These are phyloP conservation scores for Aquilaria sinensis DNA, from an alignment of 345 rosid species.

Conservation along the genomic window DNA sequence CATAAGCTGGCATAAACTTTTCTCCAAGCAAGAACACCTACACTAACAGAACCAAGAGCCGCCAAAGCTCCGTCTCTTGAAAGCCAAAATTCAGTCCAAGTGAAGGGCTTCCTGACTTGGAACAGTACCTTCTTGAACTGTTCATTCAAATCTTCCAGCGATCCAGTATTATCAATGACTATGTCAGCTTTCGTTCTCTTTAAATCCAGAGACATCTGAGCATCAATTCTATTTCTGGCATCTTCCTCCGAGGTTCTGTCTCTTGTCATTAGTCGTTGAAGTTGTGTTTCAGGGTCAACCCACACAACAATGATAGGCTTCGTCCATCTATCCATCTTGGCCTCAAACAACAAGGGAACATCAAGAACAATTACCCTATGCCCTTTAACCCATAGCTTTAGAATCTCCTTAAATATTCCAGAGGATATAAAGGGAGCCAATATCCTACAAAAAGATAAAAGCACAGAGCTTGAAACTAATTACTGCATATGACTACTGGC, in stretches of 20 bases:
- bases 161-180: conserved; percentile 74
- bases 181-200: conserved; percentile 67
- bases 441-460: conserved; percentile 34
- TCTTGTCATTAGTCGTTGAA: conserved; percentile 66
- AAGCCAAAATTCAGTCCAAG: conserved; percentile 76
- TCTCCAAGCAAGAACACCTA: conserved; percentile 42
- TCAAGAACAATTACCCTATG: conserved; percentile 69
- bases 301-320: conserved; percentile 70
- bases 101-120: conserved; percentile 59
- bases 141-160: conserved; percentile 57
- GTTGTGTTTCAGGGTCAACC: conserved; percentile 74
- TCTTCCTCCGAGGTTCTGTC: conserved; percentile 58
- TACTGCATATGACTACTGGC: neutral
- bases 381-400: conserved; percentile 73
- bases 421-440: conserved; percentile 79
- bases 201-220: conserved; percentile 76
- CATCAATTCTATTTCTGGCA: conserved; percentile 66
- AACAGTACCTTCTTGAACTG: conserved; percentile 44
- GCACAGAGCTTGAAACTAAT: neutral
- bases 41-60: conserved; percentile 33
- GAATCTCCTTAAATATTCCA: conserved; percentile 56
- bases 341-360: conserved; percentile 79
- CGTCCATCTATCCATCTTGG: conserved; percentile 80
- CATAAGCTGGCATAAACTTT: conserved; percentile 20
- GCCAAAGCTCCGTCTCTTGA: conserved; percentile 73